Conservation (phyloP, 352 stramenopile species). For the Globisporangium apiculatum region DNA sequence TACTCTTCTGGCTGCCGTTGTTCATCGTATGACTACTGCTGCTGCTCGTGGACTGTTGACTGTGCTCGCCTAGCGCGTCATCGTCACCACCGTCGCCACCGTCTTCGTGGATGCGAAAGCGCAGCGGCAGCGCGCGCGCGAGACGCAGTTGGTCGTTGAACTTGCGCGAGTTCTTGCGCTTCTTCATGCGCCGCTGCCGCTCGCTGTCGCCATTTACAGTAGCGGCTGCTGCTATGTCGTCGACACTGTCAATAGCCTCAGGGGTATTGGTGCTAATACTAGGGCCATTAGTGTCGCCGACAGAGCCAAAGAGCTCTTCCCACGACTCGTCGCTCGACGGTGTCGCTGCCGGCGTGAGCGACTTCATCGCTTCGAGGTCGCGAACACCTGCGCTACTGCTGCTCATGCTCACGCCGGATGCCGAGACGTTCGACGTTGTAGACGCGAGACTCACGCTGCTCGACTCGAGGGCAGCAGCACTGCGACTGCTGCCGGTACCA, state of each 20-base stretch:
- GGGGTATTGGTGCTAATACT: too few relatives aligned
- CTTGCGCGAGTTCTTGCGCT: constrained; percentile 56
- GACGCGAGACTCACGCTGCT: constrained; percentile 19
- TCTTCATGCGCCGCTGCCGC: constrained; percentile 43
- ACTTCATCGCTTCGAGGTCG: constrained; percentile 64
- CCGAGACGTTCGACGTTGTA: constrained; percentile 15
- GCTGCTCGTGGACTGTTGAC: neutral
- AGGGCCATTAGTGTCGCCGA: neutral
- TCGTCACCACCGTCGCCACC: constrained; percentile 7
- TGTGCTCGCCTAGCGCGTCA: neutral
- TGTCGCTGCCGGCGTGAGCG: constrained; percentile 22
- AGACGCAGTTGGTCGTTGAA: constrained; percentile 63
- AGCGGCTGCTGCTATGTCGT: neutral
- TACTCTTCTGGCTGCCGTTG: neutral
- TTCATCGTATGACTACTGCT: neutral
- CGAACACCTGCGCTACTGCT: constrained; percentile 14
- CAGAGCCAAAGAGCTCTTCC: constrained; percentile 59
- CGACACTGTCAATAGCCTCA: neutral
- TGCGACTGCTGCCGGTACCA: neutral
- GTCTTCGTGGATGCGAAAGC: constrained; percentile 44
- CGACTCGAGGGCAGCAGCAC: constrained; percentile 15
- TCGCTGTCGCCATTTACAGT: constrained; percentile 13
- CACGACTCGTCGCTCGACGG: constrained; percentile 39
- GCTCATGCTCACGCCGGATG: constrained; percentile 10
- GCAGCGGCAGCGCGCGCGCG: constrained; percentile 45